A percentile compares a stretch with the other conserved stretches of the same genome.
Evolutionary conservation across 345 rosid species (phyloP).

Genomic region (Turnera subulata): DNA sequence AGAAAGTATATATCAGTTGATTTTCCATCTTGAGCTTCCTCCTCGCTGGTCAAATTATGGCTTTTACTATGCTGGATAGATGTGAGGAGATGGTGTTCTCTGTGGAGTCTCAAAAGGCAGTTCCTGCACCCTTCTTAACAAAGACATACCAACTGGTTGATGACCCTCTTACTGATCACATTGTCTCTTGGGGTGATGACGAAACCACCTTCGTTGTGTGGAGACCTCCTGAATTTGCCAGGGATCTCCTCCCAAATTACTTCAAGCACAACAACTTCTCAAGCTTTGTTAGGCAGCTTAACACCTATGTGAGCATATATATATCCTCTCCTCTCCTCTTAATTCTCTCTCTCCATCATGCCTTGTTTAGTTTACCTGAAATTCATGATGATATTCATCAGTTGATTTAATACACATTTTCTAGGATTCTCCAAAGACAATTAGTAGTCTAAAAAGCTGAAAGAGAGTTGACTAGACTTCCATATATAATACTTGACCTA

Average conservation of each 20-base stretch:
- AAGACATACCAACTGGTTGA: slow-evolving; percentile 61
- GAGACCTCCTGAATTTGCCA: slow-evolving; percentile 57
- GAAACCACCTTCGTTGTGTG: slow-evolving; percentile 52
- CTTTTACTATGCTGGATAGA: slow-evolving; percentile 12
- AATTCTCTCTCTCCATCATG: neutral
- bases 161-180: slow-evolving; percentile 50
- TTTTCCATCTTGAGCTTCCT: neutral
- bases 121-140: slow-evolving; percentile 54
- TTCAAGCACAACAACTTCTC: slow-evolving; percentile 30
- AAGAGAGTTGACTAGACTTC: too few species aligned
- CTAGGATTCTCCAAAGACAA: too few species aligned
- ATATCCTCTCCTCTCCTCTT: too few species aligned
- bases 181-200: slow-evolving; percentile 59
- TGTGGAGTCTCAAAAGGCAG: slow-evolving; percentile 35
- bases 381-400: neutral
- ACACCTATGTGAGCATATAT: slow-evolving; percentile 21
- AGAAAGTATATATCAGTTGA: neutral
- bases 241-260: slow-evolving; percentile 31
- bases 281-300: slow-evolving; percentile 22
- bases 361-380: neutral
- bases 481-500: too few species aligned
- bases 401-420: too few species aligned
- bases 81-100: slow-evolving; percentile 26
- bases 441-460: neutral
- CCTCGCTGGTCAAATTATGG: slow-evolving; percentile 9